Percentiles rank a stretch among this genome's conserved stretches.
Conservation (phyloP, 2,329 filamentous ascomycete genomes). For the Ophiocordyceps unilateralis region DNA sequence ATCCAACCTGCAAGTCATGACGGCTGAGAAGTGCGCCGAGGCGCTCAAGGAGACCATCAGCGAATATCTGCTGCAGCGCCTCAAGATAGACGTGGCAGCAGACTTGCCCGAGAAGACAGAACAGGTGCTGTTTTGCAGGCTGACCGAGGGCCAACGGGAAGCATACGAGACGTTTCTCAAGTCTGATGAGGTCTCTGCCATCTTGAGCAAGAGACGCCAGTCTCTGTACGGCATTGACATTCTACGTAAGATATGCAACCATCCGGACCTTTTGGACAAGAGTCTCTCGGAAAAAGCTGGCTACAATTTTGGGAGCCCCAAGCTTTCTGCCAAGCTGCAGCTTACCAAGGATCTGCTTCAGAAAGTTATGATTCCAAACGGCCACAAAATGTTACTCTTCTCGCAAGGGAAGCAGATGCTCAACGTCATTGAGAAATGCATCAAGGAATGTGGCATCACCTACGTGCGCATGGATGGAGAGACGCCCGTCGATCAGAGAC, state of each 20-base stretch:
- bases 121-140: constrained; percentile 87
- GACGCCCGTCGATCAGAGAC: constrained; percentile 76
- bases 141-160: constrained; percentile 59
- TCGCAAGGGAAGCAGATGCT: constrained; percentile 91
- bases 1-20: constrained; percentile 84
- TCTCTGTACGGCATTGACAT: constrained; percentile 83
- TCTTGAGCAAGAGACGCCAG: constrained; percentile 57
- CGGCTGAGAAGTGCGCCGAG: constrained; percentile 83
- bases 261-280: constrained; percentile 71
- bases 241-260: constrained; percentile 91
- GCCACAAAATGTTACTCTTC: constrained; percentile 87
- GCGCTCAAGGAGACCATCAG: constrained; percentile 87
- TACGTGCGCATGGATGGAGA: constrained; percentile 88
- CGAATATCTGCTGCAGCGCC: constrained; percentile 77
- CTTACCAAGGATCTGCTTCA: constrained; percentile 76
- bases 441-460: constrained; percentile 51
- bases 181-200: constrained; percentile 74
- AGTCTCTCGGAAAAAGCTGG: constrained; percentile 34
- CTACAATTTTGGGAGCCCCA: constrained; percentile 62
- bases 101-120: constrained; percentile 93
- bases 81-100: constrained; percentile 85
- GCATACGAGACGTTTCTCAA: constrained; percentile 68
- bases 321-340: constrained; percentile 88
- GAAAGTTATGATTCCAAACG: constrained; percentile 67
- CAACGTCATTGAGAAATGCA: constrained; percentile 75